Evolutionary conservation across 352 stramenopile species (phyloP).

Genomic region (Globisporangium spinosum): DNA sequence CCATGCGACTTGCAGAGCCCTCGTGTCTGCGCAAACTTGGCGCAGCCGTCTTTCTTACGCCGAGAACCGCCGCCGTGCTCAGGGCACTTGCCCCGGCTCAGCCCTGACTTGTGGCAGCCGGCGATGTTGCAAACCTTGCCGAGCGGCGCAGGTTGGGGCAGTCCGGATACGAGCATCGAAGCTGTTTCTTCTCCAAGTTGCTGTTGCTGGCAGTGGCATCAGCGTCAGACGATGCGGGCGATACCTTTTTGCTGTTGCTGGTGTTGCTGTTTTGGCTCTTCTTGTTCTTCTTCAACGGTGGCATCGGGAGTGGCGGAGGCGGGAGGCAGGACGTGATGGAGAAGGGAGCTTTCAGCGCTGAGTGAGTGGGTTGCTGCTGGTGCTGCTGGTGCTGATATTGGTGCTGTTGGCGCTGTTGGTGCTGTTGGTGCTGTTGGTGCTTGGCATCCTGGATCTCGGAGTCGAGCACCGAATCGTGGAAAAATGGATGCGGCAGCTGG

Average conservation of each 20-base stretch:
- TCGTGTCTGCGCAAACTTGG: slow-evolving; percentile 81
- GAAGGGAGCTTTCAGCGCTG: slow-evolving; percentile 25
- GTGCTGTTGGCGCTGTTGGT: not conserved
- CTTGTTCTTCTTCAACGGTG: slow-evolving; percentile 72
- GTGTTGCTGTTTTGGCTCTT: slow-evolving; percentile 13
- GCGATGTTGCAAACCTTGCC: slow-evolving; percentile 66
- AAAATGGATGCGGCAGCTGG: slow-evolving; percentile 57
- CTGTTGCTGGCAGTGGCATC: slow-evolving; percentile 7
- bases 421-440: slow-evolving; percentile 9
- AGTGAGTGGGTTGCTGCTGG: slow-evolving; percentile 1
- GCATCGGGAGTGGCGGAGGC: slow-evolving; percentile 61
- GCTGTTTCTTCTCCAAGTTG: slow-evolving; percentile 49
- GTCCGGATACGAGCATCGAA: slow-evolving; percentile 70
- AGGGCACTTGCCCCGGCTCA: slow-evolving; percentile 81
- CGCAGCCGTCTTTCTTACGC: slow-evolving; percentile 79
- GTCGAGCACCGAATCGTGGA: slow-evolving; percentile 41
- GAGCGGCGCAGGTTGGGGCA: slow-evolving; percentile 76
- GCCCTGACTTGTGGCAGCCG: slow-evolving; percentile 69
- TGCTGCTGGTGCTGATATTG: not conserved
- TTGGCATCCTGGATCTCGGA: slow-evolving; percentile 25
- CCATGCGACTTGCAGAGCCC: slow-evolving; percentile 86
- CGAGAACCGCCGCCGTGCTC: slow-evolving; percentile 81
- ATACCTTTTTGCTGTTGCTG: slow-evolving; percentile 11
- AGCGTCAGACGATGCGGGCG: not conserved
- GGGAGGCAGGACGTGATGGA: slow-evolving; percentile 50